A percentile compares a stretch with the other conserved stretches of the same genome.
Evolutionary conservation across 495 filamentous ascomycete species (phyloP).

Genomic region (Xylaria venustula): DNA sequence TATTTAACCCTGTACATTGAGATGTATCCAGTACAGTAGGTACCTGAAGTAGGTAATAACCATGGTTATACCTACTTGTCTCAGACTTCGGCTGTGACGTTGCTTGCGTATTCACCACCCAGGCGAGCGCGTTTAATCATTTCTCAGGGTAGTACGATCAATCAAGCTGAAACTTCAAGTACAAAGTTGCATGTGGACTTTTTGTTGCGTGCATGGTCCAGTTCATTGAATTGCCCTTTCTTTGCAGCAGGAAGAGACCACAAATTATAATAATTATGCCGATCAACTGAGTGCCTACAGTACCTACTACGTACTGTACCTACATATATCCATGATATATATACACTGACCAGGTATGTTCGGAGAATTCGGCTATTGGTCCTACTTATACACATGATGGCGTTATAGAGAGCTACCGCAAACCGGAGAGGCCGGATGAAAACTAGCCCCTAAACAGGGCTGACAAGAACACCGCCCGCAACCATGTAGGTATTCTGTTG

Average conservation of each 20-base stretch:
- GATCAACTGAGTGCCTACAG: no score
- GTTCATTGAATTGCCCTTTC: background rate
- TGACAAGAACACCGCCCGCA: background rate
- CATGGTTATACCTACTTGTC: no score
- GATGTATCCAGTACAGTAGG: no score
- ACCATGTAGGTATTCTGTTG: no score
- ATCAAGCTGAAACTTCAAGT: background rate
- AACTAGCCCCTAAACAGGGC: background rate
- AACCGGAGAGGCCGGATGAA: constrained; percentile 1
- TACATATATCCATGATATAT: no score
- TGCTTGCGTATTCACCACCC: background rate
- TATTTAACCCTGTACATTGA: no score
- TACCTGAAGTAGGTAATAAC: no score
- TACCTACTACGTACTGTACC: no score
- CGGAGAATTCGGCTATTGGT: constrained; percentile 1
- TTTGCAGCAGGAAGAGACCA: background rate
- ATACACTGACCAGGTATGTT: no score
- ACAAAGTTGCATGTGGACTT: background rate
- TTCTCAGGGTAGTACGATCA: background rate
- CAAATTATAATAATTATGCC: background rate
- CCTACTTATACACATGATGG: no score
- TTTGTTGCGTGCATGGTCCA: background rate
- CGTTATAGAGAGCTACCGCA: no score
- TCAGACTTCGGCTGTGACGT: no score
- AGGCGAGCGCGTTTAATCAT: background rate